Evolutionary conservation across 805 yeast genomes (phyloP).

Genomic region (Suhomyces sp.): DNA sequence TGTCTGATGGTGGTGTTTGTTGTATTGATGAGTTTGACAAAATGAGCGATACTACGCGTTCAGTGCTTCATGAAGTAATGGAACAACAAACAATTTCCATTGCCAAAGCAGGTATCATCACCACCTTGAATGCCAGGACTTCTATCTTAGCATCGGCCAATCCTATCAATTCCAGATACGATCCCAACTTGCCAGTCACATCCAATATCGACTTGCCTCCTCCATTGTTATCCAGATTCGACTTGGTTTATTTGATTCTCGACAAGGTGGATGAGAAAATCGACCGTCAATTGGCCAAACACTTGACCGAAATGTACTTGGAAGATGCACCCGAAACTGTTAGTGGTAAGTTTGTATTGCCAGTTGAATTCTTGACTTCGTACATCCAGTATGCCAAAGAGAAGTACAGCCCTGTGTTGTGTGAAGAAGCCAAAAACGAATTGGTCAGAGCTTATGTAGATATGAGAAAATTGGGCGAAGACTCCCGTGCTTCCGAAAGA

Average conservation of each 20-base stretch:
- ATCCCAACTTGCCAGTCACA: conserved; percentile 93
- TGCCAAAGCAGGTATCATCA: conserved; percentile 97
- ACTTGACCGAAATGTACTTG: conserved; percentile 85
- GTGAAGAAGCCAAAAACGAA: conserved; percentile 77
- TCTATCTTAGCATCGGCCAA: conserved; percentile 95
- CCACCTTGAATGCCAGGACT: conserved; percentile 94
- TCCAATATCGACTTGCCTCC: conserved; percentile 96
- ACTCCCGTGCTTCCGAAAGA: conserved; percentile 76
- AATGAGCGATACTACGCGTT: conserved; percentile 91
- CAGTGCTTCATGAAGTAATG: conserved; percentile 97
- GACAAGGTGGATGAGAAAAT: conserved; percentile 87
- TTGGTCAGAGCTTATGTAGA: conserved; percentile 85
- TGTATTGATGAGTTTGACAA: conserved; percentile 99
- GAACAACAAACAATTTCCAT: conserved; percentile 98
- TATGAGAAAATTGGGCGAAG: conserved; percentile 94
- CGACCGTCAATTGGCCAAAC: conserved; percentile 85
- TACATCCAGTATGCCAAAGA: conserved; percentile 96
- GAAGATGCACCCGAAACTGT: conserved; percentile 82
- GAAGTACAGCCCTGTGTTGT: conserved; percentile 72
- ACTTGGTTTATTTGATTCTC: conserved; percentile 84
- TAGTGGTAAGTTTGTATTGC: conserved; percentile 63
- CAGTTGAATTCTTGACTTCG: conserved; percentile 81
- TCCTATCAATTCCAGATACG: conserved; percentile 93
- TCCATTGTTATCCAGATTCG: conserved; percentile 91
- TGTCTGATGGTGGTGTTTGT: conserved; percentile 97